Conservation (phyloP, 1,284 basidiomycete species). For the Spongiforma sp. region DNA sequence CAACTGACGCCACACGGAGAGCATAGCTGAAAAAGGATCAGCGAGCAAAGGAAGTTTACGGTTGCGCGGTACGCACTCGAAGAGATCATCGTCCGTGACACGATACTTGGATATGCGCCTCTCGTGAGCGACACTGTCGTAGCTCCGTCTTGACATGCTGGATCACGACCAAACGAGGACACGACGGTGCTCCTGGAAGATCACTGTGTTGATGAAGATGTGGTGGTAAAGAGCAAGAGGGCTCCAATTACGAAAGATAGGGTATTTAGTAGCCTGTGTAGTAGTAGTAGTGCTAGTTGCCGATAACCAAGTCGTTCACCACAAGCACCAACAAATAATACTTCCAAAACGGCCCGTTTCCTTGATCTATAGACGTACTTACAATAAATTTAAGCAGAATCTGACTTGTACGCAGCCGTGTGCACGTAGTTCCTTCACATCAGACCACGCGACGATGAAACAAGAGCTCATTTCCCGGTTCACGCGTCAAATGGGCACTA, state of each 20-base stretch:
- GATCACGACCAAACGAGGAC: slow-evolving; percentile 11
- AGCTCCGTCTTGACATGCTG: slow-evolving; percentile 68
- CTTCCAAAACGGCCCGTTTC: not conserved
- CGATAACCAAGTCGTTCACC: slow-evolving; percentile 2
- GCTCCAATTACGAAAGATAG: too few relatives aligned
- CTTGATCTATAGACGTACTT: not conserved
- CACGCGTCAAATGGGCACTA: too few relatives aligned
- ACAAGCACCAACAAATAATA: slow-evolving; percentile 40
- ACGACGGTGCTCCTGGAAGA: slow-evolving; percentile 9
- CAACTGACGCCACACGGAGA: slow-evolving; percentile 76
- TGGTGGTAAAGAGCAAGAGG: too few relatives aligned
- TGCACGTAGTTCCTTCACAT: too few relatives aligned
- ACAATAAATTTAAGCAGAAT: too few relatives aligned
- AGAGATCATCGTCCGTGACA: slow-evolving; percentile 81
- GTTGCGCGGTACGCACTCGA: slow-evolving; percentile 58
- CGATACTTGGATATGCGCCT: slow-evolving; percentile 74
- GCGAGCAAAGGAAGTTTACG: slow-evolving; percentile 2
- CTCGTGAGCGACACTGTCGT: slow-evolving; percentile 69
- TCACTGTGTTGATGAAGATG: slow-evolving; percentile 6
- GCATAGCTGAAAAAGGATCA: slow-evolving; percentile 60
- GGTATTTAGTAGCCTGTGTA: too few relatives aligned
- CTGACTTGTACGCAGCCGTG: too few relatives aligned
- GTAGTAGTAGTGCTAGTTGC: too few relatives aligned
- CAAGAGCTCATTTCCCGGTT: too few relatives aligned
- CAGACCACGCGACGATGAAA: too few relatives aligned